phyloP scores from a whole-genome alignment of 2,329 filamentous ascomycete species.

The Taxawa tesnikishii region DNA sequence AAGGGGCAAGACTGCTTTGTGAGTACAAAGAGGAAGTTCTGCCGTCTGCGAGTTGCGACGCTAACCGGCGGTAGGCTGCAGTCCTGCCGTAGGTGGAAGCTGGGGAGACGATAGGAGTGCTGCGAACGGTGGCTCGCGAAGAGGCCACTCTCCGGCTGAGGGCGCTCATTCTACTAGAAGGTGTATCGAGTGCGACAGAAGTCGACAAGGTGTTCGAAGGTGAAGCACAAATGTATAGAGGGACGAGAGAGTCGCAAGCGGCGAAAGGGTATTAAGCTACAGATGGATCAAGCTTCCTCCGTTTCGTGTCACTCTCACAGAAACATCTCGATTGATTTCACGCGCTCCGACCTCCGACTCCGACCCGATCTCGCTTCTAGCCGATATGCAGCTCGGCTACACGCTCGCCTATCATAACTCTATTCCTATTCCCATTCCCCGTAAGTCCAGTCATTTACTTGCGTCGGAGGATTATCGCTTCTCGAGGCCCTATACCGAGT shows the following conservation, averaged over 20 bases:
- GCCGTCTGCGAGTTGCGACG: slow-evolving; percentile 8
- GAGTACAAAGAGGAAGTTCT: not conserved
- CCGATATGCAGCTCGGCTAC: no score
- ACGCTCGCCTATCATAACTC: no score
- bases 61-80: slow-evolving; percentile 36
- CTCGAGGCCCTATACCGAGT: not conserved
- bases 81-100: slow-evolving; percentile 31
- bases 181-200: slow-evolving; percentile 5
- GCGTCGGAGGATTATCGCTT: not conserved
- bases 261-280: no score
- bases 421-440: not conserved
- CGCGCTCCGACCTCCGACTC: no score
- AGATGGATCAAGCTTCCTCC: no score
- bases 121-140: slow-evolving; percentile 25
- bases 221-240: no score
- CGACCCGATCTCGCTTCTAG: no score
- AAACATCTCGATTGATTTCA: no score
- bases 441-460: not conserved
- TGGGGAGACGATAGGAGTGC: slow-evolving; percentile 23
- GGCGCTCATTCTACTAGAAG: slow-evolving; percentile 31
- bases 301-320: no score
- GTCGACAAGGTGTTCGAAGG: slow-evolving; percentile 1
- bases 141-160: slow-evolving; percentile 18
- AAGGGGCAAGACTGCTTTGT: not conserved
- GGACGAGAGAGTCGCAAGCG: no score